Evolutionary conservation across 768 basidiomycete species (phyloP).

Genomic region (Candolleomyces eurysporus): DNA sequence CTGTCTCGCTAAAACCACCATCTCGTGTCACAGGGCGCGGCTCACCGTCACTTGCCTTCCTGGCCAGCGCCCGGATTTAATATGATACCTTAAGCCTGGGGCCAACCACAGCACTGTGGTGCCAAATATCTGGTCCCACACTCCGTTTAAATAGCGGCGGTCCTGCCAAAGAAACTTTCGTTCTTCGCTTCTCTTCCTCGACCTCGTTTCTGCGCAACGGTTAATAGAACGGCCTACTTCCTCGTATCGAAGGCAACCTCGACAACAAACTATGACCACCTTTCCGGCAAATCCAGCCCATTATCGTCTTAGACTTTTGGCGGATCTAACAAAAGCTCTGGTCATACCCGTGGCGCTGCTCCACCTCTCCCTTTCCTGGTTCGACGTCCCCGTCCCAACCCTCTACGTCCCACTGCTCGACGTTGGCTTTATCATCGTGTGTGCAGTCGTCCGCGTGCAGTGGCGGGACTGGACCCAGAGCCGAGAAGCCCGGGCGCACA

Average conservation of each 20-base stretch:
- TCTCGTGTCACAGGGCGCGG: background rate
- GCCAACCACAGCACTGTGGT: background rate
- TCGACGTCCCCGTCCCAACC: slow-evolving; percentile 29
- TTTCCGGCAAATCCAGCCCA: slow-evolving; percentile 8
- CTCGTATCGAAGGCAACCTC: background rate
- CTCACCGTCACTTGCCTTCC: too few species aligned
- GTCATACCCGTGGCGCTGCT: slow-evolving; percentile 9
- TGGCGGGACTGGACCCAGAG: slow-evolving; percentile 15
- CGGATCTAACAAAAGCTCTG: slow-evolving; percentile 10
- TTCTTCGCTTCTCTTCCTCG: background rate
- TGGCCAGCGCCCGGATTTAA: too few species aligned
- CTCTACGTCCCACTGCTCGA: slow-evolving; percentile 35
- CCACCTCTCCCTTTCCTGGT: slow-evolving; percentile 22
- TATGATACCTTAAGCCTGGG: background rate
- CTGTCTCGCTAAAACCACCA: background rate
- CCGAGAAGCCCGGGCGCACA: slow-evolving; percentile 42
- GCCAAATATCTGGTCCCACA: background rate
- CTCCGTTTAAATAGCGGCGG: background rate
- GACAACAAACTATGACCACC: background rate
- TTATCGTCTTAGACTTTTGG: slow-evolving; percentile 13
- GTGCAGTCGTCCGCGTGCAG: slow-evolving; percentile 26
- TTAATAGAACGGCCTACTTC: background rate
- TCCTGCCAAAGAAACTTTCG: background rate
- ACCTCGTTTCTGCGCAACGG: background rate
- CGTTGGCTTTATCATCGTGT: slow-evolving; percentile 39